Base-by-base conservation (phyloP, 2,329 filamentous ascomycete genomes). In the Diaporthe ilicicola region DNA sequence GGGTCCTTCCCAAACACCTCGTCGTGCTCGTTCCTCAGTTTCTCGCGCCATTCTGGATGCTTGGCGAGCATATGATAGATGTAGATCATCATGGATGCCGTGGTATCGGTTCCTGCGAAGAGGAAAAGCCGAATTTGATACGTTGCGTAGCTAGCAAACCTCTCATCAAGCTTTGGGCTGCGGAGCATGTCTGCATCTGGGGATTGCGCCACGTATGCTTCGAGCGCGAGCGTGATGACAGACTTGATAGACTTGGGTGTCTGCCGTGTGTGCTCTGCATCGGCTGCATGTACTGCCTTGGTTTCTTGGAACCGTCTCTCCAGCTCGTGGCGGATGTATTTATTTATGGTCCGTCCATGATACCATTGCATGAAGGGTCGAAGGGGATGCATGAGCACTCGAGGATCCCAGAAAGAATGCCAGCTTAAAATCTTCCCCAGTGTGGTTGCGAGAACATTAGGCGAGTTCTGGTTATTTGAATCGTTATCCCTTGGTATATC, bases 371-470 rank as follows among this genome's bases (percentile, higher is more conserved):
- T 4, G 2, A 66, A 12, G 34, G 62, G 62, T 17, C 62, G 62
- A 7, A 66, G 19, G 22, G 62, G 62, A 32, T 66, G 62, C 62
- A 66, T 54, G 1, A 66, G 62, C 13, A 22, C n/a, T 10, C 62
- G 62, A 54, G 62, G 62, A 9, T 66, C 62, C 62, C 62, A 66
- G 15, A 66, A 66, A 0, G 62, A 66, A 24, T 66, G 62, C 62
- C 62, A 66, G 48, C 17, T 17, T 22, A 66, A 24, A 2, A 66
- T 66, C 10, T n/a, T 34, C 0, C 3, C 24, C 3, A 66, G 34
- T 10, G 62, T 24, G 6, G 17, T 44, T 22, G 62, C 34, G 19
- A 66, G 62, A 44, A 66, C 22, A 42, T 44, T 54, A 17, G 62
- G 62, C 24, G 62, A 54, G 9, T 54, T 6, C 1, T 66, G 62